Conservation (phyloP, 805 yeast species). For the Cephaloascus albidus region DNA sequence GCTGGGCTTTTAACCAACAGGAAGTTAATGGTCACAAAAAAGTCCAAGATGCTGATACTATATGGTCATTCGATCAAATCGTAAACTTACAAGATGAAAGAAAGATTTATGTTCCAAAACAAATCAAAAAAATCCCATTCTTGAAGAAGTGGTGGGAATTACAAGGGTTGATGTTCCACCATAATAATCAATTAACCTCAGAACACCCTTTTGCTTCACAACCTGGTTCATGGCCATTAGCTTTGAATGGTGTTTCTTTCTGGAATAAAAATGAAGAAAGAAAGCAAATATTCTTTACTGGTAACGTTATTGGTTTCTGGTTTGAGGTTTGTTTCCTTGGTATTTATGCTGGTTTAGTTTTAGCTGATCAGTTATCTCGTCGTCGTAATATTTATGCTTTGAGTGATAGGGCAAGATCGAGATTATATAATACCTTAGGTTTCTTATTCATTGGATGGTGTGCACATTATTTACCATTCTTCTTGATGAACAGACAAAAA, state of each 20-base stretch:
- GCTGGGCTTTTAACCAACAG: conserved; percentile 88
- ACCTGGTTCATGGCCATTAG: conserved; percentile 87
- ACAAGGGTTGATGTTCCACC: conserved; percentile 83
- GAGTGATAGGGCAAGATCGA: conserved; percentile 52
- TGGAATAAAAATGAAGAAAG: conserved; percentile 61
- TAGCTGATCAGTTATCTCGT: conserved; percentile 69
- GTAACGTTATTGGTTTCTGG: conserved; percentile 91
- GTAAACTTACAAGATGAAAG: conserved; percentile 57
- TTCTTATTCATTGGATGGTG: conserved; percentile 84
- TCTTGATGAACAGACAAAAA: conserved; percentile 85
- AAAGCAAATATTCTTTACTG: conserved; percentile 81
- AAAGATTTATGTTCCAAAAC: conserved; percentile 54
- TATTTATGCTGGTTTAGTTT: conserved; percentile 50
- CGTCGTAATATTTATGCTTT: conserved; percentile 60
- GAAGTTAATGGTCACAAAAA: conserved; percentile 95
- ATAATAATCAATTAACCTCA: conserved; percentile 77
- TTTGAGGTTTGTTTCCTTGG: conserved; percentile 58
- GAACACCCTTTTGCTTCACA: conserved; percentile 95
- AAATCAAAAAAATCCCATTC: conserved; percentile 58
- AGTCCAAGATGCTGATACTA: conserved; percentile 51
- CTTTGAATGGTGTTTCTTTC: conserved; percentile 87
- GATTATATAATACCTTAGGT: conserved; percentile 70
- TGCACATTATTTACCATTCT: conserved; percentile 86
- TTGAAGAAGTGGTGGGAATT: conserved; percentile 83
- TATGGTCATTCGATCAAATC: conserved; percentile 73